phyloP scores from a whole-genome alignment of 306 rosid genomes.

The Mimosa pudica region DNA sequence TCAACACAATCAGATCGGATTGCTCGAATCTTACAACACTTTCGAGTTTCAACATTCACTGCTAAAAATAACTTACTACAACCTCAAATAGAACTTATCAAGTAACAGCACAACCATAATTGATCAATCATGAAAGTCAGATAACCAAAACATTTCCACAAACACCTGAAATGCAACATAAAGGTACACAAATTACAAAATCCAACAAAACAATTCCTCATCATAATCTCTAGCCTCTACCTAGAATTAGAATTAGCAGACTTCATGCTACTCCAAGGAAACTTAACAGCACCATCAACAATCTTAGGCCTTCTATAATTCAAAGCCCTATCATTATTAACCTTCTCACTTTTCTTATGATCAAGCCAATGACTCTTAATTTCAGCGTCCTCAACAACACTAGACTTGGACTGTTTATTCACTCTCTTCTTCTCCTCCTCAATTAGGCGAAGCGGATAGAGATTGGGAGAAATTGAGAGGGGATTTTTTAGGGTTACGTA shows the following conservation, averaged over 20 bases:
- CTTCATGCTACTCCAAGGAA: neutral
- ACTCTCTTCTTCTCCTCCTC: constrained; percentile 47
- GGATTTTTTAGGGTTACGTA: constrained; percentile 71
- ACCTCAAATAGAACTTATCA: constrained; percentile 3
- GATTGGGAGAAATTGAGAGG: constrained; percentile 51
- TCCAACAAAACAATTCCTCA: too few relatives aligned
- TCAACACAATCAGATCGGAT: too few relatives aligned
- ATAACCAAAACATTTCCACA: neutral
- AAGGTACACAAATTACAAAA: neutral
- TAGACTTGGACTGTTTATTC: constrained; percentile 48
- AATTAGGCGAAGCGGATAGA: constrained; percentile 52
- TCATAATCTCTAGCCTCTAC: constrained; percentile 11
- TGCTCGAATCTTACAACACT: too few relatives aligned
- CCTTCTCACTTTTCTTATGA: constrained; percentile 29
- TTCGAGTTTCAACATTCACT: neutral
- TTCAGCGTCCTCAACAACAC: constrained; percentile 60
- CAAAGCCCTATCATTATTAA: constrained; percentile 24
- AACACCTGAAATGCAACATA: neutral
- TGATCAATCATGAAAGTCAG: constrained; percentile 12
- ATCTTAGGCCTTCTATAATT: constrained; percentile 34
- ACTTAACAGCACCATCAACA: constrained; percentile 3
- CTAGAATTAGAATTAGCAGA: constrained; percentile 36
- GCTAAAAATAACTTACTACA: neutral
- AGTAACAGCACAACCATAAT: neutral
- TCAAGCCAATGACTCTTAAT: constrained; percentile 75